Percentiles rank a stretch among this genome's conserved stretches.
These are phyloP conservation scores for Cladosporium cucumerinum DNA, from an alignment of 2,329 filamentous ascomycete genomes.

Conservation along the genomic window DNA sequence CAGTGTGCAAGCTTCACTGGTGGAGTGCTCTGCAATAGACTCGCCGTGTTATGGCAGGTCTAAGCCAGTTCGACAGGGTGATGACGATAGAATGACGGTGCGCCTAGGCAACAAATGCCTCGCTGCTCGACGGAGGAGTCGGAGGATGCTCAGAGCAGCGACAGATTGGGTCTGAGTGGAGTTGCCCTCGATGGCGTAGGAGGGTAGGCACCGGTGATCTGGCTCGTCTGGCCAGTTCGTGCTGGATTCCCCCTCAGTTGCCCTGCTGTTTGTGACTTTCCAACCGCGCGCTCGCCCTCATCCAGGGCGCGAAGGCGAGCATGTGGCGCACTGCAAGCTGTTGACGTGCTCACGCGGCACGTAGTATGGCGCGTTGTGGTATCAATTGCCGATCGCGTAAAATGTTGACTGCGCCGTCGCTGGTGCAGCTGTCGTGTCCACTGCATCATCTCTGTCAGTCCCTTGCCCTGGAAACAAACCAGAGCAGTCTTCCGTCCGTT, in stretches of 20 bases:
- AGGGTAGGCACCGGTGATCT: conserved; percentile 5
- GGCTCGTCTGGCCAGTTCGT: not conserved
- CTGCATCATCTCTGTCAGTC: not conserved
- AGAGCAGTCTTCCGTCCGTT: not conserved
- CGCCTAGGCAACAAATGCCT: not conserved
- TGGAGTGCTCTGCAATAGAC: conserved; percentile 11
- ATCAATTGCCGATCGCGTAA: conserved; percentile 14
- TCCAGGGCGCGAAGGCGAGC: not conserved
- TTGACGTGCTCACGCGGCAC: conserved; percentile 1
- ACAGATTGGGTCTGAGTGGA: conserved; percentile 1
- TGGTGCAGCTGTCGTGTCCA: not conserved
- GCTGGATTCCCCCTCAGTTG: conserved; percentile 5
- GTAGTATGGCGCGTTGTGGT: conserved; percentile 1
- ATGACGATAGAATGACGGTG: conserved; percentile 15
- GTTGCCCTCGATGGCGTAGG: not conserved
- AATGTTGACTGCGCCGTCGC: conserved; percentile 2
- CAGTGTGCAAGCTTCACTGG: not conserved
- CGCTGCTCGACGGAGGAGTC: not conserved
- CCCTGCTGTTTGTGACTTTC: not conserved
- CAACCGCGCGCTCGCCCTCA: not conserved
- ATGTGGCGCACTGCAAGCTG: not conserved
- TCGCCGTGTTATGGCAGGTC: conserved; percentile 3
- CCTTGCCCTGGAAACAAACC: not conserved
- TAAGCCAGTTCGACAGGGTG: conserved; percentile 6
- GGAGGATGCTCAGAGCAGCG: not conserved